Evolutionary conservation across 345 rosid genomes (phyloP), one percentile per base, ranked within the genome.

Genomic region (Citrus unshiu): DNA sequence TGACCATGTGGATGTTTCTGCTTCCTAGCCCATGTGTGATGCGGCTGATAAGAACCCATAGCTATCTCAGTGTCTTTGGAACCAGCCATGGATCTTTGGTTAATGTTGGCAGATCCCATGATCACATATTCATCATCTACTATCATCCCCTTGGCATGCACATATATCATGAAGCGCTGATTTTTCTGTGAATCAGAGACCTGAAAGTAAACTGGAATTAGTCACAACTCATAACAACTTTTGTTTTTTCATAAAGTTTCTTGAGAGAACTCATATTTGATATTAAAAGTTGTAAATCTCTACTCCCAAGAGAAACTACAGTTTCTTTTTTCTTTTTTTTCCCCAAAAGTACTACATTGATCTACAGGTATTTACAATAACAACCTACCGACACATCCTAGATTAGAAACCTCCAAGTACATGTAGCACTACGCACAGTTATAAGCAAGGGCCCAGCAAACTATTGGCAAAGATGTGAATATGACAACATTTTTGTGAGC

Each of bases 71-170:
- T 90, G 80, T 95, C 98, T 83, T 91, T 95, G 4, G 97, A 84
- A 10, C 98, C 98, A n/a, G 97, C 97, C 97, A 95, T 86, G 30
- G 98, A 95, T 84, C 98, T 90, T 89, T 95, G 98, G 88, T 95
- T 95, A 63, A 95, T 91, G 87, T 95, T 95, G 34, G 98, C 98
- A 30, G 98, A 95, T 84, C 98, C 98, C 40, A 95, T 21, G 75
- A 95, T 88, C 21, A 90, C 89, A 61, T 93, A 95, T 86, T 95
- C 97, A 61, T 95, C 98, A 77, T 93, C 98, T 77, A 95, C 95
- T 29, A 95, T 77, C 97, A 95, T 95, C 74, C 98, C 98, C 80
- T 95, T 94, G 59, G 97, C 96, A 72, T 94, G 98, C 62, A 94
- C 98, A 60, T 94, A 94, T 27, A 94, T 93, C 98, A 92, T 92